phyloP scores from a whole-genome alignment of 257 asterid species.

The Solanum ossicruentum region DNA sequence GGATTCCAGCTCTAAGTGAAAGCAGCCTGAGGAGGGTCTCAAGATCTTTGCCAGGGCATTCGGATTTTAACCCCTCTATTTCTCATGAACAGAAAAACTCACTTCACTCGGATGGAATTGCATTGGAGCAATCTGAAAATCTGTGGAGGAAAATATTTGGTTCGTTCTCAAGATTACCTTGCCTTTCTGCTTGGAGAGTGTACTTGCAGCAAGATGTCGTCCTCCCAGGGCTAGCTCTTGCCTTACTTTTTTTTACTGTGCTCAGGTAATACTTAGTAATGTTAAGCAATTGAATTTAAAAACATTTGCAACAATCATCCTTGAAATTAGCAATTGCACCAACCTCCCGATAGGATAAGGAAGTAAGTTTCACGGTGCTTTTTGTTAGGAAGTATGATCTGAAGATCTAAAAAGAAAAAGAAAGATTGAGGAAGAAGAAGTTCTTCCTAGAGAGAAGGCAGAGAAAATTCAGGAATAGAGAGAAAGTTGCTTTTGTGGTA shows the following conservation, averaged over 20 bases:
- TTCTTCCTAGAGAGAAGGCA: too few species aligned
- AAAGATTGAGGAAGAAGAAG: too few species aligned
- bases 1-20: constrained; percentile 53
- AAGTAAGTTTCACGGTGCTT: neutral
- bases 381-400: too few species aligned
- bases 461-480: too few species aligned
- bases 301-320: neutral
- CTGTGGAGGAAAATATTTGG: constrained; percentile 13
- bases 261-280: constrained; percentile 38
- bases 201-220: constrained; percentile 58
- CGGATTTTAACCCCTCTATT: constrained; percentile 8
- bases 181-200: constrained; percentile 60
- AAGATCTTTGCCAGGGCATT: constrained; percentile 15
- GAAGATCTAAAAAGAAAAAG: too few species aligned
- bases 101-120: neutral
- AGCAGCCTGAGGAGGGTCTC: constrained; percentile 21
- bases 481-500: too few species aligned
- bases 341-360: neutral
- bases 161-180: constrained; percentile 24
- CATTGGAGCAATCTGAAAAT: constrained; percentile 9
- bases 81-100: constrained; percentile 11
- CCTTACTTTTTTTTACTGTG: constrained; percentile 62
- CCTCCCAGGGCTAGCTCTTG: constrained; percentile 78
- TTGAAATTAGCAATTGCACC: neutral
- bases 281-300: neutral